Conservation (phyloP, 2,329 filamentous ascomycete species). For the Pseudogymnoascus sp. region DNA sequence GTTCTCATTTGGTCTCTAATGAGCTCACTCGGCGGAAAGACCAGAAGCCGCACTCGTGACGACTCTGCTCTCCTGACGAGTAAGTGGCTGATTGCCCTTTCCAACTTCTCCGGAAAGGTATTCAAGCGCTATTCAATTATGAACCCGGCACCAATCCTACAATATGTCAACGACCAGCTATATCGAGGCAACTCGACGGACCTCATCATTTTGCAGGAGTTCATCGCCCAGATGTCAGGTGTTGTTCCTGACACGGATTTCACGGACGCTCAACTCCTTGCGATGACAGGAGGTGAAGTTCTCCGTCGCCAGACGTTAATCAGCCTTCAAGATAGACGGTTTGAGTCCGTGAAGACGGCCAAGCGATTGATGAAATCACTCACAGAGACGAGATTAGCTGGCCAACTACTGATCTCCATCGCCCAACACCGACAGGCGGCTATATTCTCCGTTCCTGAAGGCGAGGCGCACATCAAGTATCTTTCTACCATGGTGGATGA, state of each 20-base stretch:
- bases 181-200: slow-evolving; percentile 78
- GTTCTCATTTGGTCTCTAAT: slow-evolving; percentile 88
- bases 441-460: slow-evolving; percentile 63
- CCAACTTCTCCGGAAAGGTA: slow-evolving; percentile 82
- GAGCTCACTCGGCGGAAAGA: slow-evolving; percentile 58
- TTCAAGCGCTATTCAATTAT: slow-evolving; percentile 80
- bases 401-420: slow-evolving; percentile 78
- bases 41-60: slow-evolving; percentile 53
- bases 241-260: slow-evolving; percentile 81
- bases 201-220: slow-evolving; percentile 81
- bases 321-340: slow-evolving; percentile 72
- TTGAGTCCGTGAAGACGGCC: slow-evolving; percentile 65
- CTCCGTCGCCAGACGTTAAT: slow-evolving; percentile 74
- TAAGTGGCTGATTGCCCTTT: slow-evolving; percentile 82
- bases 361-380: slow-evolving; percentile 73
- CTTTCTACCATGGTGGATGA: slow-evolving; percentile 84
- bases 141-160: slow-evolving; percentile 74
- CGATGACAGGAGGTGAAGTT: slow-evolving; percentile 77
- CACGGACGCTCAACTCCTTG: slow-evolving; percentile 77
- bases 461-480: slow-evolving; percentile 76
- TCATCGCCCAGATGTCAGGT: slow-evolving; percentile 88
- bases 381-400: slow-evolving; percentile 67
- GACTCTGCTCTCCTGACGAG: slow-evolving; percentile 67
- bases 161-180: slow-evolving; percentile 83
- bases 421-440: slow-evolving; percentile 86